Evolutionary conservation across 108 stramenopile species (phyloP).

Genomic region (Cyclotella cryptica): DNA sequence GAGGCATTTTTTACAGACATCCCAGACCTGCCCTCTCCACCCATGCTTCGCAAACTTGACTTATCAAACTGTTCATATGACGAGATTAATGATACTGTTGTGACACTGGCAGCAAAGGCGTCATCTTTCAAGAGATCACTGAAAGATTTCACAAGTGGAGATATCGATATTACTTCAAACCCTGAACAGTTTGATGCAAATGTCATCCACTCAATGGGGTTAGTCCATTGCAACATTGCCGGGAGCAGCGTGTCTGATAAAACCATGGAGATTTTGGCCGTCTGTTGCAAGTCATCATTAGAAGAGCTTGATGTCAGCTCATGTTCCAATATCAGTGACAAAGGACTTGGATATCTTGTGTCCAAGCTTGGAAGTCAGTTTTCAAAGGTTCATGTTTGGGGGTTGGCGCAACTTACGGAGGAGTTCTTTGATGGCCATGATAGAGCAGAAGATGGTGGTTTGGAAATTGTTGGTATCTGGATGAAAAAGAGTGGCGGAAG

Average conservation of each 20-base stretch:
- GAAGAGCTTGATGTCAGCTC: constrained; percentile 78
- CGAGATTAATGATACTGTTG: constrained; percentile 74
- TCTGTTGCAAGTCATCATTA: constrained; percentile 59
- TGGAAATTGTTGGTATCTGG: constrained; percentile 83
- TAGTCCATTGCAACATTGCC: constrained; percentile 44
- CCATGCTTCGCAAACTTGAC: constrained; percentile 67
- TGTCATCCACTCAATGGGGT: constrained; percentile 36
- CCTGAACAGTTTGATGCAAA: constrained; percentile 41
- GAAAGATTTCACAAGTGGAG: constrained; percentile 20
- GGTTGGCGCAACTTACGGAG: constrained; percentile 79
- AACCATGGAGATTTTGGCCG: constrained; percentile 73
- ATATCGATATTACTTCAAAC: constrained; percentile 24
- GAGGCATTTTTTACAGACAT: constrained; percentile 77
- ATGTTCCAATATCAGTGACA: constrained; percentile 67
- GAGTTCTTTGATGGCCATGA: constrained; percentile 85
- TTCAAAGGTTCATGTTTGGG: constrained; percentile 75
- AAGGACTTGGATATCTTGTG: constrained; percentile 84
- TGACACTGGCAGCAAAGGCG: constrained; percentile 60
- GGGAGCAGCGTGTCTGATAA: constrained; percentile 39
- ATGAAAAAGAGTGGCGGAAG: constrained; percentile 80
- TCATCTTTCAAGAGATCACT: constrained; percentile 51
- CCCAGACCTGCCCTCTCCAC: constrained; percentile 67
- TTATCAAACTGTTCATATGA: constrained; percentile 64
- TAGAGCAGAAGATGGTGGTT: constrained; percentile 64
- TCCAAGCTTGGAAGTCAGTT: constrained; percentile 65